Evolutionary conservation across 495 filamentous ascomycete species (phyloP), one percentile per base, ranked within the genome.

Genomic region (Aspergillus campestris): DNA sequence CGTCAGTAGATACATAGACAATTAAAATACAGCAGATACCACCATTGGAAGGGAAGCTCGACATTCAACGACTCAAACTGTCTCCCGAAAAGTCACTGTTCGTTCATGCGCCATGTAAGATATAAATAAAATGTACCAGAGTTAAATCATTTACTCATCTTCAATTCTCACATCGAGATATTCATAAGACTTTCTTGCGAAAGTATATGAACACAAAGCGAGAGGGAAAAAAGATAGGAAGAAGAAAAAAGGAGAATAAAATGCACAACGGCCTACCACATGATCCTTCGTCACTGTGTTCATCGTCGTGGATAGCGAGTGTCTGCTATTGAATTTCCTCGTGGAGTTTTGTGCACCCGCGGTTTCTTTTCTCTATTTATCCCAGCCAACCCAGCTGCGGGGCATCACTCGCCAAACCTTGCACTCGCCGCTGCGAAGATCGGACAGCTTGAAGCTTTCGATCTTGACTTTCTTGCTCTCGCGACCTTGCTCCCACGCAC

Each of bases 351-450:
- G 18, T 4, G 1, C 18, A 24, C 18, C 2, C 18, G 18, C 18
- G 18, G 4, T 4, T 24, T 42, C 31, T 8, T 30, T 15, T 45
- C 28, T 35, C 55, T 55, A 70, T 51, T 57, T 75, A 38, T 80
- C 82, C 91, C 90, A 96, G 30, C 91, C 87, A 37, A 97, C 82
- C 89, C 91, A 97, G 50, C 75, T 81, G 51, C 87, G 78, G 9
- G 86, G 86, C 81, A 96, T 91, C 31, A 94, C 87, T 47, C 92
- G 80, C 92, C 92, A 98, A 48, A 97, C 89, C 71, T 94, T 95
- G 52, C 95, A 88, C 71, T 98, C 92, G 8, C 92, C 92, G 64
- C 84, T 90, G 60, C 86, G 75, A 56, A 98, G 57, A 68, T 98
- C 92, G 32, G 87, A 89, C 41, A 98, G 72, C 69, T 90, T 89